Conservation (phyloP, 2,329 filamentous ascomycete species). For the Neurospora sp. region DNA sequence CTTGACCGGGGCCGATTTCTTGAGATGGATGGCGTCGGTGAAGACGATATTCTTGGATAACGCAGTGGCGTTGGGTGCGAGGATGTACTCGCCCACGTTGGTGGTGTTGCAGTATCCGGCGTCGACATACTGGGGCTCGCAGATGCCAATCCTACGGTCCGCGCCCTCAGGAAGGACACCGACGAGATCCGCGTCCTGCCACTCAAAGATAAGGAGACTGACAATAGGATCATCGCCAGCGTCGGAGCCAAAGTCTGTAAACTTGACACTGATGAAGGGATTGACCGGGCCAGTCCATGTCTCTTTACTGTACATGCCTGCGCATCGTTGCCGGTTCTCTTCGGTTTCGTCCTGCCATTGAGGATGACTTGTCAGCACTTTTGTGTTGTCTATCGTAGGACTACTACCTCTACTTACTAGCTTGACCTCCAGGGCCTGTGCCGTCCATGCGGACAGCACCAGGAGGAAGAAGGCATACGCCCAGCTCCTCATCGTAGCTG, state of each 20-base stretch:
- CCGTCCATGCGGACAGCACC: conserved; percentile 44
- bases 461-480: conserved; percentile 38
- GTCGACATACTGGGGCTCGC: conserved; percentile 60
- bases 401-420: conserved; percentile 33
- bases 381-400: not conserved
- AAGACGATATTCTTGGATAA: conserved; percentile 62
- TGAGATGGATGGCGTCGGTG: conserved; percentile 74
- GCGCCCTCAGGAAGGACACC: conserved; percentile 53
- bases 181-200: conserved; percentile 72
- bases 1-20: conserved; percentile 61
- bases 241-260: conserved; percentile 39
- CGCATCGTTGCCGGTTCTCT: conserved; percentile 71
- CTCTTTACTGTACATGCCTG: conserved; percentile 86
- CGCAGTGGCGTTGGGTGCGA: conserved; percentile 65
- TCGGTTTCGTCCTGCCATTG: conserved; percentile 60
- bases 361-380: conserved; percentile 2
- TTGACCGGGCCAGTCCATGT: conserved; percentile 82
- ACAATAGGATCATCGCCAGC: conserved; percentile 62
- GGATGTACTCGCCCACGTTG: conserved; percentile 76
- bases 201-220: conserved; percentile 88
- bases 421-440: conserved; percentile 45
- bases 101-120: conserved; percentile 62
- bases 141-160: conserved; percentile 49
- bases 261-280: conserved; percentile 81
- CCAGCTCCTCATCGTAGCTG: conserved; percentile 43